Evolutionary conservation across 208 protist species (phyloP).

Genomic region (Ichthyophonus hoferi): DNA sequence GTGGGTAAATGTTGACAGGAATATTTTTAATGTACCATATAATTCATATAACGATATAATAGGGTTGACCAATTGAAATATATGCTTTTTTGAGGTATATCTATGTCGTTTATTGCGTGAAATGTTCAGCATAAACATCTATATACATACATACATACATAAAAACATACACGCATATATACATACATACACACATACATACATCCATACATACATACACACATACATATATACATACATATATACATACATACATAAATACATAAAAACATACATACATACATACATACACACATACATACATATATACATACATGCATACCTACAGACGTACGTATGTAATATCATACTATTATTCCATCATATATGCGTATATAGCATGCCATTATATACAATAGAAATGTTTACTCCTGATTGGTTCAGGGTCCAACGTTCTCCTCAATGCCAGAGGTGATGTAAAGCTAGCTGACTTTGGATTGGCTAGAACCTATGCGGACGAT

Average conservation of each 20-base stretch:
- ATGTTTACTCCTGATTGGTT: not conserved
- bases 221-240: not conserved
- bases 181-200: not conserved
- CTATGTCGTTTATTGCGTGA: too few relatives aligned
- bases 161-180: not conserved
- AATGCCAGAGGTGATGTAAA: constrained; percentile 9
- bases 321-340: not conserved
- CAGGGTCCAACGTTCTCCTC: constrained; percentile 21
- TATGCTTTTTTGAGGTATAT: too few relatives aligned
- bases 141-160: not conserved
- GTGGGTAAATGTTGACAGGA: too few relatives aligned
- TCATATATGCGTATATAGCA: not conserved
- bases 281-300: not conserved
- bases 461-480: constrained; percentile 32
- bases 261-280: not conserved
- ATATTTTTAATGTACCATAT: too few relatives aligned
- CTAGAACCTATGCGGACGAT: not conserved
- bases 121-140: not conserved
- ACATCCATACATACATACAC: not conserved
- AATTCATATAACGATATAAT: too few relatives aligned
- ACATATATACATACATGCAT: not conserved
- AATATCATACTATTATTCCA: not conserved
- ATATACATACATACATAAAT: not conserved
- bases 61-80: too few relatives aligned
- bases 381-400: not conserved